These are phyloP conservation scores for Pyrenochaeta sp. DNA, from an alignment of 2,329 filamentous ascomycete genomes.

Conservation along the genomic window DNA sequence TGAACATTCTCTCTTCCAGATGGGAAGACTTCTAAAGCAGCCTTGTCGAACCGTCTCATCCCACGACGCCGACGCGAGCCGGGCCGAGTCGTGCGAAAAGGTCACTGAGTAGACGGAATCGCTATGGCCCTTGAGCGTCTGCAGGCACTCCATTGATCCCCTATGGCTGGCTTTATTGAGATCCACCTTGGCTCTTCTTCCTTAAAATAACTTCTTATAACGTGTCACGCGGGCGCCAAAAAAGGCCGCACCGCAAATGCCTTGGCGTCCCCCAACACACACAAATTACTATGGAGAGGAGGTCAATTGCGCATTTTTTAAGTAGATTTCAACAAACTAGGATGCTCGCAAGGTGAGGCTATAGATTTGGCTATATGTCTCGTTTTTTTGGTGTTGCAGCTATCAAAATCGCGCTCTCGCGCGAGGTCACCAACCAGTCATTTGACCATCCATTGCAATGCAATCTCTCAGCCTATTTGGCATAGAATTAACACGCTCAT, in stretches of 20 bases:
- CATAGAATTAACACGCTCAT: conserved; percentile 7
- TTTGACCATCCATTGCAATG: conserved; percentile 9
- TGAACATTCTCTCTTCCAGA: conserved; percentile 20
- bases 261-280: too few species aligned
- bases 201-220: conserved; percentile 20
- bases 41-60: conserved; percentile 26
- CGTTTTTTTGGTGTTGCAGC: too few species aligned
- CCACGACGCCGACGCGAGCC: conserved; percentile 23
- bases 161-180: conserved; percentile 15
- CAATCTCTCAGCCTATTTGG: conserved; percentile 1
- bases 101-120: conserved; percentile 18
- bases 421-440: conserved; percentile 4
- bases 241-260: too few species aligned
- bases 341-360: too few species aligned
- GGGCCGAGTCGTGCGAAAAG: conserved; percentile 26
- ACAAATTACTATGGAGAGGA: too few species aligned
- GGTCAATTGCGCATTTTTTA: too few species aligned
- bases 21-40: conserved; percentile 39
- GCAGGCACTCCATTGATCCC: conserved; percentile 8
- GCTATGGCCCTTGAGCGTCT: conserved; percentile 24
- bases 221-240: too few species aligned
- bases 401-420: too few species aligned
- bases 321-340: too few species aligned
- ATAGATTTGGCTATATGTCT: too few species aligned
- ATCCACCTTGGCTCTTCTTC: conserved; percentile 25